Conservation (phyloP, 345 rosid species). For the Anacardium occidentale region DNA sequence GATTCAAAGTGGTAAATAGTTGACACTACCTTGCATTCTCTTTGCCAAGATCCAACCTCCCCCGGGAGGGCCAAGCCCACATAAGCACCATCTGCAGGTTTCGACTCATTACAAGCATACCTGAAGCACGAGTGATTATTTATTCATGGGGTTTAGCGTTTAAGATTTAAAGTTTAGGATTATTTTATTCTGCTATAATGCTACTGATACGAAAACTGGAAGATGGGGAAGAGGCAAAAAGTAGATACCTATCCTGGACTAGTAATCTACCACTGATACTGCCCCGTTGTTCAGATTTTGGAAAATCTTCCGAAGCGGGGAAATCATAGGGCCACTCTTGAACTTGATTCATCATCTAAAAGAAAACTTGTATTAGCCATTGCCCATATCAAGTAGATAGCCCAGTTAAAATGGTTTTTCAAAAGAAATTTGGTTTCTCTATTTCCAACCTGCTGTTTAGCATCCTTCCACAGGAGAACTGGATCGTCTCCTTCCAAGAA, state of each 20-base stretch:
- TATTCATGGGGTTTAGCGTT: background rate
- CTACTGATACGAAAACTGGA: no score
- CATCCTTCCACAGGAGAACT: constrained; percentile 71
- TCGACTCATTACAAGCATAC: constrained; percentile 27
- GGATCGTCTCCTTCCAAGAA: constrained; percentile 43
- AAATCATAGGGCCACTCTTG: constrained; percentile 85
- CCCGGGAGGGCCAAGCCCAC: constrained; percentile 91
- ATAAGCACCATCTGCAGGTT: constrained; percentile 56
- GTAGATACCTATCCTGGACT: constrained; percentile 57
- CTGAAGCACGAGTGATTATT: constrained; percentile 21
- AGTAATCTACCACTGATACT: constrained; percentile 58
- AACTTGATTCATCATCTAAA: constrained; percentile 56
- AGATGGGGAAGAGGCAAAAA: background rate
- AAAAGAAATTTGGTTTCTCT: background rate
- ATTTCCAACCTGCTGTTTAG: constrained; percentile 65
- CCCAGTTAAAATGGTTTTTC: background rate
- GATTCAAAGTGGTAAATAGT: background rate
- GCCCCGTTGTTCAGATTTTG: constrained; percentile 60
- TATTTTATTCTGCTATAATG: no score
- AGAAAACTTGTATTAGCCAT: background rate
- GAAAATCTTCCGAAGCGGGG: constrained; percentile 69
- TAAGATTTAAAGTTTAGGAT: no score
- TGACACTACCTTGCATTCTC: constrained; percentile 64
- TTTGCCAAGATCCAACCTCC: constrained; percentile 91
- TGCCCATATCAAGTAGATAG: background rate